phyloP scores from a whole-genome alignment of 441 rosid species.

The Pelargonium australe region DNA sequence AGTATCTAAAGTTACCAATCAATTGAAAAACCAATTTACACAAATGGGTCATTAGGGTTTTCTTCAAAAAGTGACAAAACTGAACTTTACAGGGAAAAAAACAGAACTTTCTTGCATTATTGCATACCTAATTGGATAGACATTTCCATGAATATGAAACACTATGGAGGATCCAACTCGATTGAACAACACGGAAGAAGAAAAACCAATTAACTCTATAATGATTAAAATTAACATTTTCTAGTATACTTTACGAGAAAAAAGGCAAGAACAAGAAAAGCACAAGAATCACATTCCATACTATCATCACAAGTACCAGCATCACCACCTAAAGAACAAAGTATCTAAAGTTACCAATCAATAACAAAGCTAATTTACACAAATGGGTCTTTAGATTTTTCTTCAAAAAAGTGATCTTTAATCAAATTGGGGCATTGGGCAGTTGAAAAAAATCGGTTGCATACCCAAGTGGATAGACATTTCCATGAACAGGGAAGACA shows the following conservation, averaged over 20 bases:
- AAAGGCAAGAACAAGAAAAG: no score
- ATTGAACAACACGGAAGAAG: conserved; percentile 29
- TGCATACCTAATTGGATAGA: conserved; percentile 3
- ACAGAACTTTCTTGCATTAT: neutral
- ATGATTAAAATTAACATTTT: no score
- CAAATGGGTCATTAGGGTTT: neutral
- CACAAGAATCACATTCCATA: no score
- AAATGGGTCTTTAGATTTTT: neutral
- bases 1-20: neutral
- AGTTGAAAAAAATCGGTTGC: neutral
- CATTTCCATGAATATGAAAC: conserved; percentile 18
- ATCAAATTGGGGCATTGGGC: neutral
- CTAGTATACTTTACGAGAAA: no score
- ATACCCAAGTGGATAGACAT: conserved; percentile 13
- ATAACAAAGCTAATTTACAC: neutral
- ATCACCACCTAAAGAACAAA: neutral
- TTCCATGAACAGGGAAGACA: conserved; percentile 28
- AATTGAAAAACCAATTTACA: neutral
- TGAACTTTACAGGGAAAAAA: conserved; percentile 6
- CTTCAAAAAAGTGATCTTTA: conserved; percentile 9
- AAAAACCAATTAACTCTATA: neutral
- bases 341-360: neutral
- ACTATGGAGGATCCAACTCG: conserved; percentile 53
- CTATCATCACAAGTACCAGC: no score
- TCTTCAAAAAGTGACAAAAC: neutral